Conservation (phyloP, 495 filamentous ascomycete species). For the Daldinia caldariorum region DNA sequence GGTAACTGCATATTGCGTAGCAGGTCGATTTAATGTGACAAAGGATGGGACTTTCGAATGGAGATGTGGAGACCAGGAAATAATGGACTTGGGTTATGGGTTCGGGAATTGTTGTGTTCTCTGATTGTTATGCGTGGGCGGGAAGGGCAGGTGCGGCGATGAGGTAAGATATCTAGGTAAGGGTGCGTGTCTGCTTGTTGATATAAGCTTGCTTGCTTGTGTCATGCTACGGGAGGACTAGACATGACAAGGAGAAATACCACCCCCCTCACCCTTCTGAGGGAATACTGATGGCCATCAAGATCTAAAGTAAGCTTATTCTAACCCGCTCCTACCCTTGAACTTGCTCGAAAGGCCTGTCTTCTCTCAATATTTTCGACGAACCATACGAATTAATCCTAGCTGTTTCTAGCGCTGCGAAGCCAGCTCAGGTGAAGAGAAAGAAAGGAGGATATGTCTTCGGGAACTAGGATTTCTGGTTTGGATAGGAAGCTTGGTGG, state of each 20-base stretch:
- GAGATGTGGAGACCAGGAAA: conserved; percentile 2
- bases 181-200: neutral
- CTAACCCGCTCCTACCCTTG: neutral
- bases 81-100: neutral
- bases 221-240: neutral
- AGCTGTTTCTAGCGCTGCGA: neutral
- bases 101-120: neutral
- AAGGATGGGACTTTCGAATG: neutral
- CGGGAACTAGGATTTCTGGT: neutral
- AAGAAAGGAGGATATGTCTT: neutral
- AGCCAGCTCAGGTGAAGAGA: neutral
- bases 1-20: conserved; percentile 24
- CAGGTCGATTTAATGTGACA: conserved; percentile 18
- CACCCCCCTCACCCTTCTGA: too few species aligned
- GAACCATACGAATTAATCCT: neutral
- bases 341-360: neutral
- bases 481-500: neutral
- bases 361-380: neutral
- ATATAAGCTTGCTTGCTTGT: neutral
- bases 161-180: neutral
- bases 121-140: neutral
- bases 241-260: neutral
- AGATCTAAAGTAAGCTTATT: neutral
- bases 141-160: neutral
- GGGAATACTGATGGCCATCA: neutral